Evolutionary conservation across 2,329 filamentous ascomycete genomes (phyloP).

Genomic region (Fusarium sp.): DNA sequence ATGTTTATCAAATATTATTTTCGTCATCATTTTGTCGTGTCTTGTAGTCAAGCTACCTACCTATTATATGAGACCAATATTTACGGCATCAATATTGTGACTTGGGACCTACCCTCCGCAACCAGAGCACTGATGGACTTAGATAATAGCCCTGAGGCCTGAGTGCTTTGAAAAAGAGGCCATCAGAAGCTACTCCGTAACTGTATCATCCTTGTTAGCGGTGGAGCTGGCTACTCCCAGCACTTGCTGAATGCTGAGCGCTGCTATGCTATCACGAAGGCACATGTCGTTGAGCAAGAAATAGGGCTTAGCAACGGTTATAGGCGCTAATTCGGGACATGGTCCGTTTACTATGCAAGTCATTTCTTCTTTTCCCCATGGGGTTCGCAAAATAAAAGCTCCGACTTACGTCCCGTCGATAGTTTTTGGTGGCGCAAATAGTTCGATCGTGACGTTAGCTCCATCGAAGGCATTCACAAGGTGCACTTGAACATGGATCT

Average conservation of each 20-base stretch:
- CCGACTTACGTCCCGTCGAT: not conserved
- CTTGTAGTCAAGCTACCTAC: not conserved
- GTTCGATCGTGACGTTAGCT: not conserved
- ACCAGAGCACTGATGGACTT: not conserved
- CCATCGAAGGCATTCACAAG: not conserved
- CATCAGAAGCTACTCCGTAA: not conserved
- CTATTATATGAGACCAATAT: not conserved
- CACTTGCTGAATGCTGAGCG: not conserved
- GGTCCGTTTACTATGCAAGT: not conserved
- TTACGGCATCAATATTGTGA: not conserved
- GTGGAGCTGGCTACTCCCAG: not conserved
- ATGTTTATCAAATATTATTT: not conserved
- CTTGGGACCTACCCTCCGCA: not conserved
- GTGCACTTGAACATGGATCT: not conserved
- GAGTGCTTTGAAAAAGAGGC: not conserved
- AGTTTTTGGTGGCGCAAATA: not conserved
- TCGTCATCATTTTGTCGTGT: not conserved
- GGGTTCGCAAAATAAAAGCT: not conserved
- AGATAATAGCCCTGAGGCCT: too few species aligned
- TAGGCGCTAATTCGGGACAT: not conserved
- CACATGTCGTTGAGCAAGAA: not conserved
- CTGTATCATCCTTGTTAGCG: not conserved
- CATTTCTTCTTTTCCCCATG: not conserved
- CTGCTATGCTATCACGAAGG: not conserved
- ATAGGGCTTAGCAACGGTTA: not conserved